A percentile compares a stretch with the other conserved stretches of the same genome.
Evolutionary conservation across 2,329 filamentous ascomycete species (phyloP).

Genomic region (Aspergillus fructus): DNA sequence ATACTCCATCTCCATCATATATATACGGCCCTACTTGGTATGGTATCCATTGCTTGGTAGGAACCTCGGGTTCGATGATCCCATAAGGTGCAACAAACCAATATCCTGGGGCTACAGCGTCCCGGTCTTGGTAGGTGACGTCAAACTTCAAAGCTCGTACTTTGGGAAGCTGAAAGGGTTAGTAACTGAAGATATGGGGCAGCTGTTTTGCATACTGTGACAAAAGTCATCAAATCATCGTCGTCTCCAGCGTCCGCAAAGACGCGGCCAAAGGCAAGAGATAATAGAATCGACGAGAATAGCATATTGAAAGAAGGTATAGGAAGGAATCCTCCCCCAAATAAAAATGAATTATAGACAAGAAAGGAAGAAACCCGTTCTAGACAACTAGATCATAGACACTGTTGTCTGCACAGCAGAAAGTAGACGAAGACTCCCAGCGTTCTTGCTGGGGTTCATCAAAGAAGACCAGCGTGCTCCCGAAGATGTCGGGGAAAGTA

Average conservation of each 20-base stretch:
- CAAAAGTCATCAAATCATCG: conserved; percentile 36
- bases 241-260: conserved; percentile 25
- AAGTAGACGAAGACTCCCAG: not conserved
- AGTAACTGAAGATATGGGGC: not conserved
- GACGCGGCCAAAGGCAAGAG: conserved; percentile 23
- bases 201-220: conserved; percentile 24
- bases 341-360: conserved; percentile 10
- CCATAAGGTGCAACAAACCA: conserved; percentile 51
- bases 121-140: conserved; percentile 27
- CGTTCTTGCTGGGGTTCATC: not conserved
- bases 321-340: conserved; percentile 21
- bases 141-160: conserved; percentile 27
- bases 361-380: not conserved
- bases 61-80: conserved; percentile 22
- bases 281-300: conserved; percentile 25
- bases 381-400: conserved; percentile 8
- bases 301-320: conserved; percentile 30
- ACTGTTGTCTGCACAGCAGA: conserved; percentile 1
- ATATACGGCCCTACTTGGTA: conserved; percentile 50
- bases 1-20: conserved; percentile 49
- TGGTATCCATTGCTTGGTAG: conserved; percentile 34
- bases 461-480: not conserved
- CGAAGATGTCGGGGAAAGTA: not conserved
- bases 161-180: conserved; percentile 23
- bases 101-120: conserved; percentile 43